Evolutionary conservation across 768 basidiomycete genomes (phyloP).

Genomic region (Lepiota venenata): DNA sequence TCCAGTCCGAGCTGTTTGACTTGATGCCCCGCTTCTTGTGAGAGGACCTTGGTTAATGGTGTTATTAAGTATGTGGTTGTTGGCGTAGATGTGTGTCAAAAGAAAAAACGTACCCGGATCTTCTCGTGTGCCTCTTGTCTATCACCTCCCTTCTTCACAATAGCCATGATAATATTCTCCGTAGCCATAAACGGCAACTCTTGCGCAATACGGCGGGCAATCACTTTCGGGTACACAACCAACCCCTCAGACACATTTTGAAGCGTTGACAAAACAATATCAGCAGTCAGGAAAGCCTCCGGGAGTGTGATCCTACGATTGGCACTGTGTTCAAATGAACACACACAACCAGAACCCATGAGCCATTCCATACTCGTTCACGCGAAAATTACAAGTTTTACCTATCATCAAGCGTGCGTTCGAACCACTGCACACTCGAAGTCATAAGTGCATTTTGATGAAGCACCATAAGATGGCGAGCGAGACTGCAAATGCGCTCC

Average conservation of each 20-base stretch:
- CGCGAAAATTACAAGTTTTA: slow-evolving; percentile 22
- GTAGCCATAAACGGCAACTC: slow-evolving; percentile 99
- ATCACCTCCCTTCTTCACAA: slow-evolving; percentile 93
- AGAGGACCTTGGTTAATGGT: slow-evolving; percentile 67
- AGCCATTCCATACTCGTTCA: background rate
- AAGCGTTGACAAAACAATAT: slow-evolving; percentile 92
- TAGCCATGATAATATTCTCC: slow-evolving; percentile 99
- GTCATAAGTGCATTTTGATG: slow-evolving; percentile 98
- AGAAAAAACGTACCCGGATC: slow-evolving; percentile 59
- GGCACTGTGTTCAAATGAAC: too few relatives aligned
- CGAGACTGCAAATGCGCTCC: slow-evolving; percentile 93
- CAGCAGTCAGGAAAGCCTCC: slow-evolving; percentile 95
- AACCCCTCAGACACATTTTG: slow-evolving; percentile 97
- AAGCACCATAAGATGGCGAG: slow-evolving; percentile 93
- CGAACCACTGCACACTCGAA: slow-evolving; percentile 94
- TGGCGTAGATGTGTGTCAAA: background rate
- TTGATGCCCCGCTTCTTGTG: slow-evolving; percentile 91
- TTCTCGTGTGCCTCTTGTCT: slow-evolving; percentile 97
- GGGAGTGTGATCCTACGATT: slow-evolving; percentile 96
- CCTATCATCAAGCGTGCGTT: slow-evolving; percentile 97
- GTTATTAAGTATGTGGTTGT: background rate
- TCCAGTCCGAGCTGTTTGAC: slow-evolving; percentile 94
- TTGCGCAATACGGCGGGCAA: slow-evolving; percentile 85
- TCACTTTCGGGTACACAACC: slow-evolving; percentile 99
- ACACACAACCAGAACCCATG: slow-evolving; percentile 10